A percentile compares a stretch with the other conserved stretches of the same genome.
Evolutionary conservation across 2,329 filamentous ascomycete genomes (phyloP).

Genomic region (Clonostachys sp.): DNA sequence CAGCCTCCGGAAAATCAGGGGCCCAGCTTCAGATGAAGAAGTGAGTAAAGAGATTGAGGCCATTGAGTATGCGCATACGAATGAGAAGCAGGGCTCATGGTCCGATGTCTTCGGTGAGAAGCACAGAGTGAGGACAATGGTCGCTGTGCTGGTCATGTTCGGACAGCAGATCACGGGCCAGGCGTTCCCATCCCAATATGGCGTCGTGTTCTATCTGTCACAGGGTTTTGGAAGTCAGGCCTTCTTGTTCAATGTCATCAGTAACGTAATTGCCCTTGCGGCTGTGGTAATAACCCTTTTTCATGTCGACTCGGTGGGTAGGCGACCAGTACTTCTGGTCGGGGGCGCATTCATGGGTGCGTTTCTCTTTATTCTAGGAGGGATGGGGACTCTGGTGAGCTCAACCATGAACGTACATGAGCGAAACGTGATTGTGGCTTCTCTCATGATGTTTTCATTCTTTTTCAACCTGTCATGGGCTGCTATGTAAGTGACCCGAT

Average conservation of each 20-base stretch:
- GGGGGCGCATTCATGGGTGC: slow-evolving; percentile 18
- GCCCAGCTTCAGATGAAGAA: slow-evolving; percentile 12
- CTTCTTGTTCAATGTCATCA: slow-evolving; percentile 12
- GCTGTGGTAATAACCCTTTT: slow-evolving; percentile 6
- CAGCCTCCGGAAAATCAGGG: slow-evolving; percentile 13
- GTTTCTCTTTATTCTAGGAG: slow-evolving; percentile 27
- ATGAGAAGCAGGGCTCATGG: neutral
- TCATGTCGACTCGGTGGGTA: slow-evolving; percentile 11
- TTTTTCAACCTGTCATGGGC: slow-evolving; percentile 18
- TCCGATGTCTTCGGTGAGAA: slow-evolving; percentile 1
- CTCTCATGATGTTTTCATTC: slow-evolving; percentile 15
- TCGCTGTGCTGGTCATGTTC: slow-evolving; percentile 17
- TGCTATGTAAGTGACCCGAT: slow-evolving; percentile 11
- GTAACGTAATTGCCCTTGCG: slow-evolving; percentile 8
- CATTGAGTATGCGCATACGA: slow-evolving; percentile 1
- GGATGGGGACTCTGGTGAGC: slow-evolving; percentile 16
- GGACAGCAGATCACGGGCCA: slow-evolving; percentile 22
- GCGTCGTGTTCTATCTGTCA: slow-evolving; percentile 18
- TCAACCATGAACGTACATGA: slow-evolving; percentile 14
- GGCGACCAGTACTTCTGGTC: slow-evolving; percentile 11
- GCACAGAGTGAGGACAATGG: slow-evolving; percentile 12
- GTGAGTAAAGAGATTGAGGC: slow-evolving; percentile 11
- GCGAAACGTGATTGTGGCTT: slow-evolving; percentile 13
- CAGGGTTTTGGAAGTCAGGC: slow-evolving; percentile 20
- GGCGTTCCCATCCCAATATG: slow-evolving; percentile 19